Percentiles rank a stretch among this genome's conserved stretches.
phyloP scores from a whole-genome alignment of 2,329 filamentous ascomycete genomes.

The Akanthomyces uredinophilus region DNA sequence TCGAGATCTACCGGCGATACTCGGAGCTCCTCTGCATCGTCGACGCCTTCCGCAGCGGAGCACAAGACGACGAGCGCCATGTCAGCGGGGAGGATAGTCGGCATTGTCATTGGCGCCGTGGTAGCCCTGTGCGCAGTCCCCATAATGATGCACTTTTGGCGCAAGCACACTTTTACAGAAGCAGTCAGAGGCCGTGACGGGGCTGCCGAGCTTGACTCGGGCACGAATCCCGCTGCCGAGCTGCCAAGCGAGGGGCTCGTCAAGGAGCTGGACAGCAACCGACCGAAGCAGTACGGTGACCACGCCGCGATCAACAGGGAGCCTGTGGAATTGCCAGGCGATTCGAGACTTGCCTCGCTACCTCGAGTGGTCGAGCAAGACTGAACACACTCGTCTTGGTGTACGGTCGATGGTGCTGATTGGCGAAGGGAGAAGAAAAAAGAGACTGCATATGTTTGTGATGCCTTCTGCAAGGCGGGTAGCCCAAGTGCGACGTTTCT shows the following conservation, averaged over 20 bases:
- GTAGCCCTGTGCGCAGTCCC: background rate
- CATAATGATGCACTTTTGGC: background rate
- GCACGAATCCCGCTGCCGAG: background rate
- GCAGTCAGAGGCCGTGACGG: background rate
- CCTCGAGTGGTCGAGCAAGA: background rate
- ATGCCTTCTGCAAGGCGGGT: too few species aligned
- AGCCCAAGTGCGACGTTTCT: too few species aligned
- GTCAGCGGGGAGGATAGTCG: background rate
- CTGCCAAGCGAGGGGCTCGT: background rate
- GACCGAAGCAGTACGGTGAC: background rate
- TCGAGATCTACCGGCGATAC: background rate
- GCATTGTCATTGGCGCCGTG: conserved; percentile 3
- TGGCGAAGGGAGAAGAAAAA: too few species aligned
- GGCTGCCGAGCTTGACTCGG: background rate
- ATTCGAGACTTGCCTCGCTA: background rate
- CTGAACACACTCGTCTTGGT: background rate
- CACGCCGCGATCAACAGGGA: conserved; percentile 1
- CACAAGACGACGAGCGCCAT: background rate
- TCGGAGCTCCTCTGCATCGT: background rate
- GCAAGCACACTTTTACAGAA: background rate
- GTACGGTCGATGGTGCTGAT: too few species aligned
- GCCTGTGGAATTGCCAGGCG: conserved; percentile 9
- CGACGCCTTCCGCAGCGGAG: background rate
- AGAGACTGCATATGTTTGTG: too few species aligned
- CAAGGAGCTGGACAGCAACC: conserved; percentile 9